phyloP scores from a whole-genome alignment of 1,284 basidiomycete species.

The Veloboletus limbatus region DNA sequence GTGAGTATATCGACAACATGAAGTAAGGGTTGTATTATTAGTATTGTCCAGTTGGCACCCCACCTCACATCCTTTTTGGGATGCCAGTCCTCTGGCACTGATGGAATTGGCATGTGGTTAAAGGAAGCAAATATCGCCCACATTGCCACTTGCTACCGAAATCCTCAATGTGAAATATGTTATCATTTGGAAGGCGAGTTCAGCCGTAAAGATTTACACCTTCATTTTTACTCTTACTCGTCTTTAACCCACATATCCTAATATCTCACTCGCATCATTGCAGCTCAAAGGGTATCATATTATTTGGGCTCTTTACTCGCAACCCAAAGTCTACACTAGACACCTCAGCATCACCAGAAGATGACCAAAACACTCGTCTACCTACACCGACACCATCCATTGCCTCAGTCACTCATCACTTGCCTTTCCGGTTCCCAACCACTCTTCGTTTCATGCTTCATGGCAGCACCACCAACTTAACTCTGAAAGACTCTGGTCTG shows the following conservation, averaged over 20 bases:
- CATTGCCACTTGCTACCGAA: too few species aligned
- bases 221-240: conserved; percentile 1
- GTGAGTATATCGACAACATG: too few species aligned
- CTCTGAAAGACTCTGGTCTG: conserved; percentile 14
- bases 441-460: conserved; percentile 22
- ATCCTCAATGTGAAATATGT: too few species aligned
- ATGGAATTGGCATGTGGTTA: too few species aligned
- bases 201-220: conserved; percentile 8
- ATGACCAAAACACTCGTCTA: conserved; percentile 34
- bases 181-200: too few species aligned
- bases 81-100: too few species aligned
- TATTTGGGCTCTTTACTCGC: conserved; percentile 51
- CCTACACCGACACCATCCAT: conserved; percentile 55
- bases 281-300: too few species aligned
- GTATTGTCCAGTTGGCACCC: too few species aligned
- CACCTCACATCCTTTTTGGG: too few species aligned
- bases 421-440: conserved; percentile 26
- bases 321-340: conserved; percentile 33
- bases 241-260: background rate
- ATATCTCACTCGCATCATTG: too few species aligned
- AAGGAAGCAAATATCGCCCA: too few species aligned
- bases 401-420: conserved; percentile 31
- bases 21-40: too few species aligned
- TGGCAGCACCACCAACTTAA: conserved; percentile 22
- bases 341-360: conserved; percentile 10